Conservation (phyloP, 306 rosid genomes). For the Dryas drummondii region DNA sequence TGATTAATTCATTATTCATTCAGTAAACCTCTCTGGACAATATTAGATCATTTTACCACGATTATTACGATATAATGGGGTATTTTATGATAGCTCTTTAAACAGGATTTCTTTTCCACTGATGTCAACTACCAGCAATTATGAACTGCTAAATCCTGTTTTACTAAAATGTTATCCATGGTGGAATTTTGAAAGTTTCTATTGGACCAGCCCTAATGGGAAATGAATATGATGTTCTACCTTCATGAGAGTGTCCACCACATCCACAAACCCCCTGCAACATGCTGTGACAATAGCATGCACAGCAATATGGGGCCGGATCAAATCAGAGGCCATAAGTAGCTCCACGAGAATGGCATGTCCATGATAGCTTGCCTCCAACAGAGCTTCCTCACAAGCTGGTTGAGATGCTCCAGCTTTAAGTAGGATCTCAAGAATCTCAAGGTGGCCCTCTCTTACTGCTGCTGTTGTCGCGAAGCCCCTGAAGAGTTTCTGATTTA, state of each 20-base stretch:
- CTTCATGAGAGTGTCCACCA: conserved; percentile 70
- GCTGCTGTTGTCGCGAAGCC: conserved; percentile 94
- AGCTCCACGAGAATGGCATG: conserved; percentile 59
- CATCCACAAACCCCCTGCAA: conserved; percentile 81
- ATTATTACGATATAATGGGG: background rate
- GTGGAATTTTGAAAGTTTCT: conserved; percentile 9
- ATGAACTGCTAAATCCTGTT: background rate
- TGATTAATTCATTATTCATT: background rate
- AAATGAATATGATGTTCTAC: conserved; percentile 26
- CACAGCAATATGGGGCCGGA: conserved; percentile 70
- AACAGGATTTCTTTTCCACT: background rate
- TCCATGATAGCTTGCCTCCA: conserved; percentile 88
- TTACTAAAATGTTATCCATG: background rate
- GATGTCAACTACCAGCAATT: background rate
- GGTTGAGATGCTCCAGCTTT: conserved; percentile 93
- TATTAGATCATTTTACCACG: background rate
- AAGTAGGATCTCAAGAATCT: conserved; percentile 74
- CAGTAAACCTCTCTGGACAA: background rate
- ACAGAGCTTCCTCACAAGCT: conserved; percentile 93
- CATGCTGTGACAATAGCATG: conserved; percentile 83
- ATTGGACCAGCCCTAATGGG: background rate
- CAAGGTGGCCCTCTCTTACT: conserved; percentile 76
- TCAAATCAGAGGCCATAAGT: conserved; percentile 84
- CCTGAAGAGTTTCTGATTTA: conserved; percentile 85
- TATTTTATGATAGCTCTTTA: background rate